These are phyloP conservation scores for Globisporangium apiculatum DNA, from an alignment of 352 stramenopile species.

Conservation along the genomic window DNA sequence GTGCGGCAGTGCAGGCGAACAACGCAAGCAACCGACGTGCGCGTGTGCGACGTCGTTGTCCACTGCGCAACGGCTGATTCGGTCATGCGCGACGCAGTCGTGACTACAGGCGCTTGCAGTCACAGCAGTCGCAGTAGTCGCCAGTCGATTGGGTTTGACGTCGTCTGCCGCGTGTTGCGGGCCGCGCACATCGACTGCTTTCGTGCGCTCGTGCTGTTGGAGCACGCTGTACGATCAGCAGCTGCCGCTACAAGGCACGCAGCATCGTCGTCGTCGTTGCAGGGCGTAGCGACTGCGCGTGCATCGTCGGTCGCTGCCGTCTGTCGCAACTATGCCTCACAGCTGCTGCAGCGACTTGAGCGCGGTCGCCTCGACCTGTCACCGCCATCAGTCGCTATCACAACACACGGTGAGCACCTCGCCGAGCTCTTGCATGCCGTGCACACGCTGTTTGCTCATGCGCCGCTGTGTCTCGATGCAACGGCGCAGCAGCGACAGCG, in stretches of 20 bases:
- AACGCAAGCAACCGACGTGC: constrained; percentile 6
- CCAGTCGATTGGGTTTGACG: constrained; percentile 16
- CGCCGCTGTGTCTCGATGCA: neutral
- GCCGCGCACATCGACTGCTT: constrained; percentile 1
- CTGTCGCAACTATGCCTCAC: constrained; percentile 5
- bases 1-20: constrained; percentile 12
- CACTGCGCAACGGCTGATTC: constrained; percentile 30
- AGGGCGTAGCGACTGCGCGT: neutral
- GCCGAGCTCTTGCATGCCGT: constrained; percentile 10
- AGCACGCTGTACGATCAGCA: neutral
- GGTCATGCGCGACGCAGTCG: constrained; percentile 12
- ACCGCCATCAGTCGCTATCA: neutral
- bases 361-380: neutral
- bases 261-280: neutral
- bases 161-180: constrained; percentile 8
- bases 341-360: constrained; percentile 6
- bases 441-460: constrained; percentile 10
- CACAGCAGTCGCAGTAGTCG: neutral
- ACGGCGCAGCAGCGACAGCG: too few species aligned
- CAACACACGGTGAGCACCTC: constrained; percentile 9
- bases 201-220: neutral
- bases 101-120: too few species aligned
- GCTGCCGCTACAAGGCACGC: neutral
- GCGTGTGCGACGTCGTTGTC: constrained; percentile 16
- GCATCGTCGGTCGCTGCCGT: neutral